A percentile compares a stretch with the other conserved stretches of the same genome.
phyloP scores from a whole-genome alignment of 2,329 filamentous ascomycete species.

The Nemania sp. region DNA sequence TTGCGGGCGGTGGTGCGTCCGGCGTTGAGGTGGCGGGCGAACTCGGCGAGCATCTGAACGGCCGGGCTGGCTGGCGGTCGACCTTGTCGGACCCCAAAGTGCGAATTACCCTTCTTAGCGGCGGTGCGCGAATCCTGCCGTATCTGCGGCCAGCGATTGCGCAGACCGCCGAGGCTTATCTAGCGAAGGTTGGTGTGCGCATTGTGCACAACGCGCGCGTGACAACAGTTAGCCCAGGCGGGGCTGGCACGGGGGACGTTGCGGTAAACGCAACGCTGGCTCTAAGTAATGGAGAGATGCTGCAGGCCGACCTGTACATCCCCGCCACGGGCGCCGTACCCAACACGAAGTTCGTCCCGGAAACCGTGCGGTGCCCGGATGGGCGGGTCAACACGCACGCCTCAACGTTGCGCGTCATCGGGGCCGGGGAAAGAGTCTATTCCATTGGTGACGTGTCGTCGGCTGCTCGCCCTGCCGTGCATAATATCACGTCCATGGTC shows the following conservation, averaged over 20 bases:
- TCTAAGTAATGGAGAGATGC: constrained; percentile 54
- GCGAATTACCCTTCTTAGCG: constrained; percentile 59
- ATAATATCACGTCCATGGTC: constrained; percentile 56
- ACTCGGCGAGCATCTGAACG: constrained; percentile 64
- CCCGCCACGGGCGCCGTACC: constrained; percentile 57
- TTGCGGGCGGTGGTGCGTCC: constrained; percentile 59
- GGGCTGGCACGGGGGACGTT: constrained; percentile 48
- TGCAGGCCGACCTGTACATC: constrained; percentile 62
- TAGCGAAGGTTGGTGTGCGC: constrained; percentile 60
- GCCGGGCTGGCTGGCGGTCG: constrained; percentile 54
- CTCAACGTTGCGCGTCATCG: constrained; percentile 54
- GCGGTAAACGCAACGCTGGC: constrained; percentile 51
- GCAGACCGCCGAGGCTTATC: constrained; percentile 55
- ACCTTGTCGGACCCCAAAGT: constrained; percentile 53
- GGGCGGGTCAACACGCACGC: constrained; percentile 55
- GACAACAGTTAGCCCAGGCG: constrained; percentile 47
- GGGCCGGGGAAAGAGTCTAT: constrained; percentile 55
- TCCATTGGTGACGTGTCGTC: constrained; percentile 60
- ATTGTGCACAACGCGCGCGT: constrained; percentile 59
- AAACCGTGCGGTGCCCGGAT: constrained; percentile 49
- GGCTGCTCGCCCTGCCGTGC: constrained; percentile 56
- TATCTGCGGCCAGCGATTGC: constrained; percentile 55
- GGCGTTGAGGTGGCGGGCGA: constrained; percentile 63
- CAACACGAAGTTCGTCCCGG: constrained; percentile 56
- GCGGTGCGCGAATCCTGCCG: constrained; percentile 55